Percentiles rank a stretch among this genome's conserved stretches.
phyloP scores from a whole-genome alignment of 495 filamentous ascomycete species.

The Neurospora sp. region DNA sequence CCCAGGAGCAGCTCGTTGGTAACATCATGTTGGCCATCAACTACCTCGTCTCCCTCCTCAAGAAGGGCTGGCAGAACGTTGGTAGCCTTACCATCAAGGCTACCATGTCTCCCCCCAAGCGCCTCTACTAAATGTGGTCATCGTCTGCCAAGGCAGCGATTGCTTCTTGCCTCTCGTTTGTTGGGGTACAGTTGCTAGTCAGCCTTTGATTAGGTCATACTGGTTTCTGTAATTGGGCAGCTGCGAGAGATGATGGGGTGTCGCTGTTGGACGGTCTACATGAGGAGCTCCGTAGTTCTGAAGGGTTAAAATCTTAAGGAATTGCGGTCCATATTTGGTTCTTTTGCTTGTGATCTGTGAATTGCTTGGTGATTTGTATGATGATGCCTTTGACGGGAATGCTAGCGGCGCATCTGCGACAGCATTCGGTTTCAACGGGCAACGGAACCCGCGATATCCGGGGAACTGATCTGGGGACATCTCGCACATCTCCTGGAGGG shows the following conservation, averaged over 20 bases:
- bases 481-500: neutral
- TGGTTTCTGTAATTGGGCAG: neutral
- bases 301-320: neutral
- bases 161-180: neutral
- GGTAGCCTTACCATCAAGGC: conserved; percentile 98
- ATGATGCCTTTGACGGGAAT: neutral
- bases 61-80: conserved; percentile 99
- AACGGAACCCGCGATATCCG: neutral
- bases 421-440: neutral
- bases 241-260: neutral
- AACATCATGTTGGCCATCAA: conserved; percentile 98
- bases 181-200: neutral
- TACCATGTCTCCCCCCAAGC: conserved; percentile 95
- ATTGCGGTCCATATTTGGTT: neutral
- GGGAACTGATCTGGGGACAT: neutral
- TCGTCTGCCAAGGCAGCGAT: neutral
- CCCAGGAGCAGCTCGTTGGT: conserved; percentile 84
- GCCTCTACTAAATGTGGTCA: conserved; percentile 63
- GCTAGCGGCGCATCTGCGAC: neutral
- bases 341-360: neutral
- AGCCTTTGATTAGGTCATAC: neutral
- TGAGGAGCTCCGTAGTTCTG: neutral
- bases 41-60: conserved; percentile 95
- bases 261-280: neutral
- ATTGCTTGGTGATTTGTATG: neutral